These are phyloP conservation scores for Corchorus capsularis DNA, from an alignment of 345 rosid species.

Conservation along the genomic window DNA sequence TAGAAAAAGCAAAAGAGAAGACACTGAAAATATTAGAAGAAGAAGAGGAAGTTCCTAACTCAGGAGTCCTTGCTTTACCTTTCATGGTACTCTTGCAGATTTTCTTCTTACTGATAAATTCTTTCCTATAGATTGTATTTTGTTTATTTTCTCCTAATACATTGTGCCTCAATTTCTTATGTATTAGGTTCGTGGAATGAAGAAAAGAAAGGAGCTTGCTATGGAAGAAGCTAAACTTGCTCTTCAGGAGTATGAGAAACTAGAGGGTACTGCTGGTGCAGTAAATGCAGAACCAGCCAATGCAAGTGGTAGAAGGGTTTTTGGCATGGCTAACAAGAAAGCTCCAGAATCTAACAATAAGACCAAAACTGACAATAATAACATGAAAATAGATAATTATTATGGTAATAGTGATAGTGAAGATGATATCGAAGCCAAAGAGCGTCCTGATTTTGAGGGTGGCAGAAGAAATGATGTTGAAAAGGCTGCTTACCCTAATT, in stretches of 20 bases:
- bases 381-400: slow-evolving; percentile 38
- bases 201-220: slow-evolving; percentile 69
- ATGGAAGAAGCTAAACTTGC: slow-evolving; percentile 76
- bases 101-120: not conserved
- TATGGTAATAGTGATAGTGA: slow-evolving; percentile 68
- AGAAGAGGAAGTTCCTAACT: slow-evolving; percentile 58
- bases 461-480: slow-evolving; percentile 33
- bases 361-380: slow-evolving; percentile 35
- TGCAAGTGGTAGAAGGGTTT: slow-evolving; percentile 76
- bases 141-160: slow-evolving; percentile 4
- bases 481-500: slow-evolving; percentile 31
- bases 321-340: slow-evolving; percentile 60
- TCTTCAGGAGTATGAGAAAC: slow-evolving; percentile 72
- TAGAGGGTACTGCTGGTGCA: slow-evolving; percentile 46
- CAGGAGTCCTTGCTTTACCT: slow-evolving; percentile 88
- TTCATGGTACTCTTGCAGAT: slow-evolving; percentile 68
- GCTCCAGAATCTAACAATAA: slow-evolving; percentile 38
- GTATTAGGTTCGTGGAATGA: slow-evolving; percentile 73
- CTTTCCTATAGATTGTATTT: slow-evolving; percentile 13
- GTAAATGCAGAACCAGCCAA: slow-evolving; percentile 37
- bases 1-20: slow-evolving; percentile 71
- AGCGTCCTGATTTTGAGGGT: slow-evolving; percentile 32
- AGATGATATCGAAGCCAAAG: slow-evolving; percentile 49
- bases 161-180: slow-evolving; percentile 21
- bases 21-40: slow-evolving; percentile 67